Conservation (phyloP, 371 early-diverging fungal genomes). For the Dinochytrium kinnereticum region DNA sequence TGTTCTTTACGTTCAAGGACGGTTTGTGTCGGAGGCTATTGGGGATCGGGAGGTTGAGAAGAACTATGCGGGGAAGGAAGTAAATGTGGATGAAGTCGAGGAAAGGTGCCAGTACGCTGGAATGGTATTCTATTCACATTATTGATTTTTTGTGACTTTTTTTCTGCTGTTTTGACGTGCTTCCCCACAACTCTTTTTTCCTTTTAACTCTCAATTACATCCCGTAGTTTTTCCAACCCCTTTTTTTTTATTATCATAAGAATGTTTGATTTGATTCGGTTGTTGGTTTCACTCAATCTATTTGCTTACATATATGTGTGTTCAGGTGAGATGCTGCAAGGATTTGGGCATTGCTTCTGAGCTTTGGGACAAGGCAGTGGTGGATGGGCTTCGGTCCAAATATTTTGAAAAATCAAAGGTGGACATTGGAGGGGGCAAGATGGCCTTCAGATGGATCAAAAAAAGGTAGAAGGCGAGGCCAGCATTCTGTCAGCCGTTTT, state of each 20-base stretch:
- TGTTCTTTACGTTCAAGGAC: background rate
- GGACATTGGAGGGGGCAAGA: background rate
- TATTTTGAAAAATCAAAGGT: background rate
- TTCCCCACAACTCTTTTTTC: too few relatives aligned
- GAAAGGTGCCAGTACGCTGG: background rate
- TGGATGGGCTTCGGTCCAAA: background rate
- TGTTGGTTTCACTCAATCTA: too few relatives aligned
- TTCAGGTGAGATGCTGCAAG: slow-evolving; percentile 6
- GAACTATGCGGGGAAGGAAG: background rate
- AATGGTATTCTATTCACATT: too few relatives aligned
- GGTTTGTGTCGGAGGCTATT: slow-evolving; percentile 8
- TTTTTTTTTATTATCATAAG: too few relatives aligned
- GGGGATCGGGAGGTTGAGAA: slow-evolving; percentile 5
- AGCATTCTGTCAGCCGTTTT: background rate
- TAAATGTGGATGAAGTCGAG: background rate
- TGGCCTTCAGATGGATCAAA: background rate
- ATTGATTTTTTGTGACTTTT: too few relatives aligned
- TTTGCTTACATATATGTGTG: too few relatives aligned
- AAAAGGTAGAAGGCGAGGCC: background rate
- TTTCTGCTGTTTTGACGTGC: too few relatives aligned
- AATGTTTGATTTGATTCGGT: too few relatives aligned
- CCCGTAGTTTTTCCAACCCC: too few relatives aligned
- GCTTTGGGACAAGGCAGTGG: slow-evolving; percentile 7
- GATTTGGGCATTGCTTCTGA: slow-evolving; percentile 5
- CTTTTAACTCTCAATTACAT: too few relatives aligned